Evolutionary conservation across 148 eudicot genomes (phyloP), one percentile per base, ranked within the genome.

Genomic region (Salicornia ramosissima): DNA sequence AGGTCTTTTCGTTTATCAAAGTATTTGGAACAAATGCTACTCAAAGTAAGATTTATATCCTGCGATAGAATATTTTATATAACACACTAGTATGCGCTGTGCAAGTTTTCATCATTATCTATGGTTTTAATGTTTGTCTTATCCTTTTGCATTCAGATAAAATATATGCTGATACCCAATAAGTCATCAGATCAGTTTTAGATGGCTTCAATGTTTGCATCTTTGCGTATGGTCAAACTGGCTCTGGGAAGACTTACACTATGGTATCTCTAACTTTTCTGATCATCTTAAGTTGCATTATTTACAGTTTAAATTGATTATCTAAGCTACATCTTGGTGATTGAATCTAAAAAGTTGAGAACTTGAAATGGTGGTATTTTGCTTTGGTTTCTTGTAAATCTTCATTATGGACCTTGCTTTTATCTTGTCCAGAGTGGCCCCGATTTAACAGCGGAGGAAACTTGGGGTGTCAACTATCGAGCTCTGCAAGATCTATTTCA

Each of bases 181-280:
- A 96, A 25, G 46, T 94, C 77, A 75, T 94, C 71, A 76, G 98
- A 87, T 88, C 98, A 31, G 98, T 87, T 64, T 81, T 94, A 45
- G 98, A 94, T 77, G 98, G 98, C 69, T 94, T 72, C 61, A 94
- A 94, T 52, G 91, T 90, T 63, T 94, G 98, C 70, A 94, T 94
- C 69, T 94, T 94, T 77, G 98, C 98, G 10, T 94, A 94, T 67
- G 98, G 98, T 63, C 98, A 94, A 68, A 94, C 98, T 31, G 98
- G 98, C 61, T 94, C 98, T n/a, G 98, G 98, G 63, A 94, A 94
- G 78, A 94, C 98, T n/a, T 94, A 87, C 75, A 94, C 98, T 51
- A 94, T 94, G 98, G 98, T 94, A 88, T 18, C 31, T 12, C 15
- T 25, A 14, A 30, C 5, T 28, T 49, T 0, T 2, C 8, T 25